These are phyloP conservation scores for Lactarius indigo DNA, from an alignment of 768 basidiomycete genomes.

Conservation along the genomic window DNA sequence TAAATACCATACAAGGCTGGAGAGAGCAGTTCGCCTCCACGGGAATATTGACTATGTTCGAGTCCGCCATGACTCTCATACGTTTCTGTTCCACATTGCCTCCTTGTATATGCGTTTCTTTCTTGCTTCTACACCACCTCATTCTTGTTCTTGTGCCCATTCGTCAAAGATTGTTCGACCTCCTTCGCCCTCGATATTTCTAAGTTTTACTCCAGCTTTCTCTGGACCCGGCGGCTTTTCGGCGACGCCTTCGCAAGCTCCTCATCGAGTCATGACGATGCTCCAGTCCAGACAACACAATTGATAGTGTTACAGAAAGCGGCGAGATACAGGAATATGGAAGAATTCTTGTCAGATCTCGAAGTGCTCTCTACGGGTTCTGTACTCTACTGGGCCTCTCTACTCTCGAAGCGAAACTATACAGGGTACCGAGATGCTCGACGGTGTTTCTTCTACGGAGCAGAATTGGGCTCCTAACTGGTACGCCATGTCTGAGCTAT, in stretches of 20 bases:
- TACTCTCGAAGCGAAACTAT: slow-evolving; percentile 1
- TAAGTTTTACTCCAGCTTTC: neutral
- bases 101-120: slow-evolving; percentile 17
- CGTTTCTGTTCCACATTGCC: slow-evolving; percentile 11
- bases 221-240: slow-evolving; percentile 13
- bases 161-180: slow-evolving; percentile 21
- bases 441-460: slow-evolving; percentile 2
- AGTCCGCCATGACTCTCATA: neutral
- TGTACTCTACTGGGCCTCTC: slow-evolving; percentile 10
- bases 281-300: slow-evolving; percentile 2
- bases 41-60: neutral
- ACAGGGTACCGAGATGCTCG: neutral
- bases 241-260: neutral
- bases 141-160: slow-evolving; percentile 24
- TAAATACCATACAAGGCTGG: no score
- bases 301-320: slow-evolving; percentile 11
- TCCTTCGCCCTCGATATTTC: slow-evolving; percentile 19
- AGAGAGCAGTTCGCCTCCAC: no score
- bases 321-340: slow-evolving; percentile 13
- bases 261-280: neutral
- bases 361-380: slow-evolving; percentile 1
- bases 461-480: slow-evolving; percentile 10
- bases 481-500: slow-evolving; percentile 20
- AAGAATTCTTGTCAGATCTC: slow-evolving; percentile 9
- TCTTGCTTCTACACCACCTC: slow-evolving; percentile 25